Conservation (phyloP, 495 filamentous ascomycete genomes). For the Penicillium malachiteum region DNA sequence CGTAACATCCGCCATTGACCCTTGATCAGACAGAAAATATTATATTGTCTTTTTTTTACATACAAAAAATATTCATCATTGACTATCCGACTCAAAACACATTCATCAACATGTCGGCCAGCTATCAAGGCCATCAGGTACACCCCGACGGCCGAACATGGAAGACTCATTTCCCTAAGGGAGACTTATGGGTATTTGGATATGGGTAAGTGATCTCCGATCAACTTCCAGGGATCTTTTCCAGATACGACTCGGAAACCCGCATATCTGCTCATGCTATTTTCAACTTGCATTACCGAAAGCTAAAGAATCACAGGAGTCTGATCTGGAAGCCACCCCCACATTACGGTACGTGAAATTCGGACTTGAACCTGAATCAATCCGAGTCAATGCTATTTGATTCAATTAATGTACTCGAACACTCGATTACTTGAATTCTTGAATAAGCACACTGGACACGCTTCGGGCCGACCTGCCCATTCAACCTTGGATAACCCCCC, state of each 20-base stretch:
- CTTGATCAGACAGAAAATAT: background rate
- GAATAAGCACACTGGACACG: no score
- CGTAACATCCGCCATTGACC: no score
- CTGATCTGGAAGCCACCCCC: constrained; percentile 99
- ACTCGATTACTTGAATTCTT: no score
- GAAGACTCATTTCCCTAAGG: constrained; percentile 42
- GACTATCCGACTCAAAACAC: background rate
- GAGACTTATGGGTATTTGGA: constrained; percentile 86
- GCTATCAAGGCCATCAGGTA: constrained; percentile 23
- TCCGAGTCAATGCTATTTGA: background rate
- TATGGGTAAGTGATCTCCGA: constrained; percentile 67
- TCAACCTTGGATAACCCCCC: no score
- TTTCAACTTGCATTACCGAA: background rate
- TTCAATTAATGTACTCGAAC: no score
- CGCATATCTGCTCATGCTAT: no score
- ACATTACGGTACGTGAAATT: constrained; percentile 70
- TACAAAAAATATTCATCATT: background rate
- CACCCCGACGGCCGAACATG: constrained; percentile 40
- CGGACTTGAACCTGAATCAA: background rate
- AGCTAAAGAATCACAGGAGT: constrained; percentile 55
- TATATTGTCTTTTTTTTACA: background rate
- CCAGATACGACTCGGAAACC: no score
- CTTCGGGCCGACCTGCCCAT: no score
- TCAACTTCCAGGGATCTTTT: no score
- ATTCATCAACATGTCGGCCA: constrained; percentile 20